Conservation (phyloP, 352 stramenopile genomes). For the Globisporangium cederbergense region DNA sequence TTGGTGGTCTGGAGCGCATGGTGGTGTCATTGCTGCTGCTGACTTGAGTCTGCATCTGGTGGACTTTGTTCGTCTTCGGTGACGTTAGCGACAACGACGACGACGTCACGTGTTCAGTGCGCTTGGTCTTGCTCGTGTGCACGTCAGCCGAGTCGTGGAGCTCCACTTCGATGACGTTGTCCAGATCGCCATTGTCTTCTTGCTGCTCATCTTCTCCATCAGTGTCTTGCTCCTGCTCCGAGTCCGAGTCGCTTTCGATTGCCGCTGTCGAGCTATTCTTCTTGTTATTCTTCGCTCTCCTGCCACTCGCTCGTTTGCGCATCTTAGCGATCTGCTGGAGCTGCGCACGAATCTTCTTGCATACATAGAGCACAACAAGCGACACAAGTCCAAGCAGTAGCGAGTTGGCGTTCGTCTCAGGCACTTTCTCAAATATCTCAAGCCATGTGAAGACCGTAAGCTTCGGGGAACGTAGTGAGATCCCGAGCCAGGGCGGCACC, state of each 20-base stretch:
- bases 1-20: neutral
- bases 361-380: constrained; percentile 42
- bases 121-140: neutral
- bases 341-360: constrained; percentile 27
- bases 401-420: constrained; percentile 49
- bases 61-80: neutral
- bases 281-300: neutral
- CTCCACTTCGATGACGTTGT: constrained; percentile 6
- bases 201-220: neutral
- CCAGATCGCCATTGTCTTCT: neutral
- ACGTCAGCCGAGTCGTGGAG: constrained; percentile 13
- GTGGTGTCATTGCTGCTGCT: neutral
- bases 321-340: constrained; percentile 4
- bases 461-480: constrained; percentile 42
- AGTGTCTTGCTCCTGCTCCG: neutral
- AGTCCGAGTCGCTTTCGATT: no score
- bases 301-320: neutral
- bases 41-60: constrained; percentile 4
- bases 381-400: constrained; percentile 45
- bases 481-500: constrained; percentile 49
- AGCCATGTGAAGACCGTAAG: constrained; percentile 54
- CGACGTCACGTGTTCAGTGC: neutral
- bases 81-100: neutral
- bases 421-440: constrained; percentile 45
- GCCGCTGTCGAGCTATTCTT: no score